Evolutionary conservation across 2,329 filamentous ascomycete genomes (phyloP).

Genomic region (Arthroderma sp.): DNA sequence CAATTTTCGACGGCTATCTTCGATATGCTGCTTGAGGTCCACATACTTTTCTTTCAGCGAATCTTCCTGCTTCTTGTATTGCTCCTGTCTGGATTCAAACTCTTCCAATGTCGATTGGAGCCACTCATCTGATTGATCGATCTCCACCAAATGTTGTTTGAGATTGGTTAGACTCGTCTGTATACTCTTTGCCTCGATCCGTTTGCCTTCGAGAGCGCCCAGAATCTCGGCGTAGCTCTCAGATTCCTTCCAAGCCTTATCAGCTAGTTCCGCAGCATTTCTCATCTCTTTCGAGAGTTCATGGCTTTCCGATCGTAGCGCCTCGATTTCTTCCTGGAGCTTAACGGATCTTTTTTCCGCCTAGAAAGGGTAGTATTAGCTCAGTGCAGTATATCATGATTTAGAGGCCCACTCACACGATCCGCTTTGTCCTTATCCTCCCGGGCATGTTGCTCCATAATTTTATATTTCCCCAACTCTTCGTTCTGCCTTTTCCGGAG

Average conservation of each 20-base stretch:
- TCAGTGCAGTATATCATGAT: neutral
- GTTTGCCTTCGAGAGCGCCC: slow-evolving; percentile 61
- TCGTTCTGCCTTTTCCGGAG: slow-evolving; percentile 72
- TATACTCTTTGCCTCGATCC: slow-evolving; percentile 57
- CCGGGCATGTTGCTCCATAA: slow-evolving; percentile 65
- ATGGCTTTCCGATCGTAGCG: slow-evolving; percentile 48
- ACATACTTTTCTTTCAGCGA: slow-evolving; percentile 51
- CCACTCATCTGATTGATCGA: slow-evolving; percentile 64
- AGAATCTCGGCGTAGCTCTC: slow-evolving; percentile 63
- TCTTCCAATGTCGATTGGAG: slow-evolving; percentile 59
- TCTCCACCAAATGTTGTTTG: slow-evolving; percentile 57
- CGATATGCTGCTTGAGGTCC: slow-evolving; percentile 44
- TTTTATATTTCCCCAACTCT: slow-evolving; percentile 58
- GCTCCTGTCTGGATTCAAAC: slow-evolving; percentile 61
- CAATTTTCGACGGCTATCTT: slow-evolving; percentile 30
- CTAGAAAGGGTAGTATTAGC: slow-evolving; percentile 11
- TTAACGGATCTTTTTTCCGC: slow-evolving; percentile 51
- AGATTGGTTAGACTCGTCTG: slow-evolving; percentile 59
- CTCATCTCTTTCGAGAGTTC: slow-evolving; percentile 39
- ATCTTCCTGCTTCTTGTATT: slow-evolving; percentile 51
- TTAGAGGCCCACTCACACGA: slow-evolving; percentile 31
- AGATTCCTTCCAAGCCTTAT: slow-evolving; percentile 57
- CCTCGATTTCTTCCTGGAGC: slow-evolving; percentile 49
- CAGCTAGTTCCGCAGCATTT: slow-evolving; percentile 37
- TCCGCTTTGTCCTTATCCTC: slow-evolving; percentile 74